Base-by-base conservation (phyloP, 768 basidiomycete species). In the Tricholomella constricta region DNA sequence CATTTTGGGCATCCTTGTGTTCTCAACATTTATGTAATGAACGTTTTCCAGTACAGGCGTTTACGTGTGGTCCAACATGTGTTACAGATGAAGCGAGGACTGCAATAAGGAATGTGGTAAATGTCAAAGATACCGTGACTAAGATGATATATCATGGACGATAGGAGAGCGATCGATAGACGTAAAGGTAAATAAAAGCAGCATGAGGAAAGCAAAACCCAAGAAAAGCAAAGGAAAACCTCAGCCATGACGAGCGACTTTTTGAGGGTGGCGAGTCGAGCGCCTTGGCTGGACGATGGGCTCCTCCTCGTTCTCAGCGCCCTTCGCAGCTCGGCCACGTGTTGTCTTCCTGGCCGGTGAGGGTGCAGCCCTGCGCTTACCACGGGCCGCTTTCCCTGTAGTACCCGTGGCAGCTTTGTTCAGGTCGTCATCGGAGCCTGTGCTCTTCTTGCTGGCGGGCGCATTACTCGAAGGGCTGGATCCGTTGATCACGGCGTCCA, bases 241-340 rank as follows among this genome's bases (percentile, higher is more conserved):
- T 47, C 44, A 65, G 25, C 34, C 29, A 27, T 58, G 59, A 38
- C 65, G 62, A 38, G 60, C 62, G 23, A 55, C 61, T 56, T 71
- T 76, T 60, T 69, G 66, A 15, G 71, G 68, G 17, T 67, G 61
- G 26, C 74, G 73, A 19, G 62, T 37, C 14, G 75, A 72, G 35
- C 75, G 65, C 48, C 75, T 65, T 3, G 67, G 68, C 17, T 53
- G 59, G 25, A 43, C 52, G 2, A 65, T 52, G 8, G 65, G 54
- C 15, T 58, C 61, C 35, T 62, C 66, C 23, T 51, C 57, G 15
- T 49, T 54, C 31, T 52, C 59, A 25, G 53, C 54, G 3, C 35
- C 56, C 29, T 48, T 51, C 17, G 48, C 55, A 25, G 51, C 51
- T 10, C 43, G 48, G 25, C 45, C 40, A 36, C 51, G 54, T 36